Base-by-base conservation (phyloP, 495 filamentous ascomycete genomes). In the Achaetomiella virescens region DNA sequence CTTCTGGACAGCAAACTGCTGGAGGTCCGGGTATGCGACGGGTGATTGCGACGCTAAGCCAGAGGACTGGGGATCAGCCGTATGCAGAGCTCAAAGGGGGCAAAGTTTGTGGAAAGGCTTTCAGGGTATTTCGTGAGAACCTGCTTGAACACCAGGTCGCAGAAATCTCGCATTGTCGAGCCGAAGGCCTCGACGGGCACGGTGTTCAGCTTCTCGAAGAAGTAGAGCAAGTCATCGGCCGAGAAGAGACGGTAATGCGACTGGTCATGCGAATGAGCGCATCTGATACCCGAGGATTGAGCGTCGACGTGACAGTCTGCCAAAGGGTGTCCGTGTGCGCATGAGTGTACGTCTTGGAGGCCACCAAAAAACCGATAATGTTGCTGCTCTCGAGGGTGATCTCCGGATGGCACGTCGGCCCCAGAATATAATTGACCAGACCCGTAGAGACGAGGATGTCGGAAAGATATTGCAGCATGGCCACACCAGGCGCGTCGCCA, bases 361-460 rank as follows among this genome's bases (percentile, higher is more conserved):
- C 88, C n/a, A 90, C 79, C 45, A 97, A 77, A 57, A 96, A 97
- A 0, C 87, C 87, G 38, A 96, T 75, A 51, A 97, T 87, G 53
- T 97, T 96, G 55, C 78, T 78, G 64, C 88, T 87, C 57, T 89
- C 81, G 40, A 73, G 77, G 43, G 95, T 95, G 54, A 98, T 81
- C 62, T 96, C 89, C 6, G 89, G 88, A 64, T 97, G 93, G 17
- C 93, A 96, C 52, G 90, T 91, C 41, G 91, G 84, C 2, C 93
- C 89, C 52, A 97, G 83, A 25, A 98, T 80, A 67, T 97, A 95
- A 44, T 89, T 83, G 41, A 95, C 78, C 22, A 95, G 76, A 55
- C 80, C 81, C 42, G 82, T 82, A 3, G 75, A 60, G 24, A 83
- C 70, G 40, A 95, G 77, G 56, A 85, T 86, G 21, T 78, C 70